Percentiles rank a stretch among this genome's conserved stretches.
Evolutionary conservation across 352 stramenopile species (phyloP).

Genomic region (Phytophthora fragariaefolia): DNA sequence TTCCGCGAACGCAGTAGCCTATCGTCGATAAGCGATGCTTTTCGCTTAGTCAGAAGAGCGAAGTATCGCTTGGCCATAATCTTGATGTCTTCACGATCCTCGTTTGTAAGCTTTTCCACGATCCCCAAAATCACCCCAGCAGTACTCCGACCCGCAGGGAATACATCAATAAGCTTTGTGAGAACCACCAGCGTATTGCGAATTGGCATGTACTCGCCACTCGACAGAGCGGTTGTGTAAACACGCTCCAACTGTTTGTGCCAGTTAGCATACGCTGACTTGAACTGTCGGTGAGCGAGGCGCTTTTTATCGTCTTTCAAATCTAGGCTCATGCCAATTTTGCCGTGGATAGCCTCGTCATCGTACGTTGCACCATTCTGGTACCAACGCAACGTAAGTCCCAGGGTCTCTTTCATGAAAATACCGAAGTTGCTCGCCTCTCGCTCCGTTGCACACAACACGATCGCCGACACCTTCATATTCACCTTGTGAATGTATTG

Average conservation of each 20-base stretch:
- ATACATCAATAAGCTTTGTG: slow-evolving; percentile 91
- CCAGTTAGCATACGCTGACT: slow-evolving; percentile 76
- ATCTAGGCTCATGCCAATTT: slow-evolving; percentile 79
- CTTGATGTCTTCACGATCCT: slow-evolving; percentile 90
- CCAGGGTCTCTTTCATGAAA: slow-evolving; percentile 84
- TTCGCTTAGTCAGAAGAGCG: slow-evolving; percentile 81
- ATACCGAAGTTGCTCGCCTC: slow-evolving; percentile 89
- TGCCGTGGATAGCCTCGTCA: slow-evolving; percentile 74
- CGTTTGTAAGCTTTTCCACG: slow-evolving; percentile 73
- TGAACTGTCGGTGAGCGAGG: slow-evolving; percentile 78
- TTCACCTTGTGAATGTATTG: slow-evolving; percentile 88
- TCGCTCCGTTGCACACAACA: slow-evolving; percentile 84
- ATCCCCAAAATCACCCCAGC: slow-evolving; percentile 70
- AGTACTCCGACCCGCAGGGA: slow-evolving; percentile 64
- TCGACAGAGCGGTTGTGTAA: slow-evolving; percentile 65
- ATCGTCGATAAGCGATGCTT: slow-evolving; percentile 70
- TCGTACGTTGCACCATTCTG: slow-evolving; percentile 81
- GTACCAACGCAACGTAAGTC: slow-evolving; percentile 77
- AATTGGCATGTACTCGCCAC: slow-evolving; percentile 85
- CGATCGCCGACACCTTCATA: slow-evolving; percentile 76
- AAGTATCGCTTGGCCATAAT: slow-evolving; percentile 91
- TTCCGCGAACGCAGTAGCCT: slow-evolving; percentile 49
- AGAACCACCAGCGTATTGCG: slow-evolving; percentile 87
- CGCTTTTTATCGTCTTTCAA: slow-evolving; percentile 65
- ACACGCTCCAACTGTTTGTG: slow-evolving; percentile 74